Evolutionary conservation across 352 stramenopile species (phyloP).

Genomic region (Phytopythium vexans): DNA sequence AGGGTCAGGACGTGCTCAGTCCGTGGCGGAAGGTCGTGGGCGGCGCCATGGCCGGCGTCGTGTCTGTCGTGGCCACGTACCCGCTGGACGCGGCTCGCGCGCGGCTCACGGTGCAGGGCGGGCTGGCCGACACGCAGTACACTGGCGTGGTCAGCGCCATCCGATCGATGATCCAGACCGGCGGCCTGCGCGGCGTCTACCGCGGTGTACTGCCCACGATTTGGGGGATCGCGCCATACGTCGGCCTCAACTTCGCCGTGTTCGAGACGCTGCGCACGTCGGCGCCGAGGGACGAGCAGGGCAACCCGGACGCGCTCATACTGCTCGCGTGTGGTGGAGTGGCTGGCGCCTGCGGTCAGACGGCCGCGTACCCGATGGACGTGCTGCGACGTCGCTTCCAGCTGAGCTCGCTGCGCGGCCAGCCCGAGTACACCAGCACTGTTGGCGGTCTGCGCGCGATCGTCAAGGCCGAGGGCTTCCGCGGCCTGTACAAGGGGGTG

Average conservation of each 20-base stretch:
- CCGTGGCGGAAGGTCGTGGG: constrained; percentile 50
- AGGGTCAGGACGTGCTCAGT: constrained; percentile 36
- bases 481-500: constrained; percentile 65
- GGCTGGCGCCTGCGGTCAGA: constrained; percentile 67
- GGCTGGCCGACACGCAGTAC: constrained; percentile 58
- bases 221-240: constrained; percentile 69
- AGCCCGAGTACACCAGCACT: constrained; percentile 44
- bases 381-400: constrained; percentile 74
- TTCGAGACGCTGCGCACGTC: constrained; percentile 59
- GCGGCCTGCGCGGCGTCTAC: constrained; percentile 61
- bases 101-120: constrained; percentile 66
- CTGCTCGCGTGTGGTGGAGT: constrained; percentile 57
- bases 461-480: constrained; percentile 46
- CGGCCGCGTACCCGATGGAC: constrained; percentile 72
- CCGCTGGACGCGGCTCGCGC: constrained; percentile 71
- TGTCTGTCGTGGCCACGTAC: constrained; percentile 69
- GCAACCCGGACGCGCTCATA: constrained; percentile 50
- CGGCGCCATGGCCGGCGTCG: constrained; percentile 57
- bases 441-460: constrained; percentile 45
- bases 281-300: constrained; percentile 38
- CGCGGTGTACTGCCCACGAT: constrained; percentile 57
- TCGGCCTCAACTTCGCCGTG: constrained; percentile 75
- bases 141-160: constrained; percentile 57
- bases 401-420: constrained; percentile 39
- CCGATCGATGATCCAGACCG: constrained; percentile 39